A percentile compares a stretch with the other conserved stretches of the same genome.
phyloP scores from a whole-genome alignment of 2,329 filamentous ascomycete species.

The Fusarium dlaminii region DNA sequence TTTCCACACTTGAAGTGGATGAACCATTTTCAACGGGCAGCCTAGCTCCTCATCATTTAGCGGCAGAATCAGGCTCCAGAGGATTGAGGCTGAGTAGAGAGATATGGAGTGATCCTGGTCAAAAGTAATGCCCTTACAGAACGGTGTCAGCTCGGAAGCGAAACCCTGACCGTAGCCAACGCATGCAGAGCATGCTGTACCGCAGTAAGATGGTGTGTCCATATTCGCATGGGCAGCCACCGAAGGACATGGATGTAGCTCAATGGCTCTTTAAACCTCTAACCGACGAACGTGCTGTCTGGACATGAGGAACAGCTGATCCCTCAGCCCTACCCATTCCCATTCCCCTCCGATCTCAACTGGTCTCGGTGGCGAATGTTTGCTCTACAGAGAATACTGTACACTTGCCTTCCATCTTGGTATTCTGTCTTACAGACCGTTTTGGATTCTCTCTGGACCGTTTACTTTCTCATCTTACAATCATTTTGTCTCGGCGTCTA shows the following conservation, averaged over 20 bases:
- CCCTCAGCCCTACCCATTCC: slow-evolving; percentile 35
- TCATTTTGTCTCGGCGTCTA: background rate
- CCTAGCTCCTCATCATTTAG: background rate
- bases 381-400: slow-evolving; percentile 4
- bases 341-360: slow-evolving; percentile 6
- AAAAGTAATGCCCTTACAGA: background rate
- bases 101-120: slow-evolving; percentile 8
- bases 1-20: background rate
- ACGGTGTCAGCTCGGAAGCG: slow-evolving; percentile 13
- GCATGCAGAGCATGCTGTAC: slow-evolving; percentile 19
- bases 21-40: background rate
- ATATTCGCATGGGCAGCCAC: slow-evolving; percentile 3
- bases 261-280: background rate
- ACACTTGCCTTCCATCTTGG: background rate
- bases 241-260: slow-evolving; percentile 7
- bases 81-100: slow-evolving; percentile 29
- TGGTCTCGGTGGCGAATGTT: slow-evolving; percentile 21
- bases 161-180: slow-evolving; percentile 20
- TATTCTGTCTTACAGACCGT: slow-evolving; percentile 16
- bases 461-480: background rate
- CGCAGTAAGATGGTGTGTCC: slow-evolving; percentile 26
- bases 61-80: slow-evolving; percentile 3
- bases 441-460: slow-evolving; percentile 9
- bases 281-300: slow-evolving; percentile 5
- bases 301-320: slow-evolving; percentile 33